Conservation (phyloP, 1,284 basidiomycete genomes). For the Microbotryum violaceum region DNA sequence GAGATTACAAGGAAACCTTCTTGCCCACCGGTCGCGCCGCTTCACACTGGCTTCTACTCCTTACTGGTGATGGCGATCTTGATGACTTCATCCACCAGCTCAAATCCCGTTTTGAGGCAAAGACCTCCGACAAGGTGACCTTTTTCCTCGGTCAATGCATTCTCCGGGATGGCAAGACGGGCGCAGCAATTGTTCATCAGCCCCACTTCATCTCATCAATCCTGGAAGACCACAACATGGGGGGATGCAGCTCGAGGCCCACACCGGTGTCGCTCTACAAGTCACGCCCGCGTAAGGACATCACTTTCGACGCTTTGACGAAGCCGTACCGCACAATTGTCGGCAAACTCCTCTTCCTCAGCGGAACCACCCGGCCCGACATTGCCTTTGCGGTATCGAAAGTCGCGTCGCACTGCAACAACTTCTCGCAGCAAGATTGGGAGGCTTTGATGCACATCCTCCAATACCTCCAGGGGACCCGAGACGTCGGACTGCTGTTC, state of each 20-base stretch:
- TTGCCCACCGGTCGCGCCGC: conserved; percentile 45
- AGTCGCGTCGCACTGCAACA: conserved; percentile 38
- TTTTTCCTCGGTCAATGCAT: not conserved
- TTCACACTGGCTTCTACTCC: conserved; percentile 38
- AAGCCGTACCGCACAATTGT: conserved; percentile 38
- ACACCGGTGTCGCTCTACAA: conserved; percentile 9
- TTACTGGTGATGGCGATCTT: not conserved
- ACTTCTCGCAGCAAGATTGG: conserved; percentile 42
- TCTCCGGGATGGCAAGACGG: not conserved
- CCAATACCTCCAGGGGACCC: conserved; percentile 50
- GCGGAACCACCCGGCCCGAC: conserved; percentile 44
- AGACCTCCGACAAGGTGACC: not conserved
- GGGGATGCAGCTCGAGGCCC: conserved; percentile 21
- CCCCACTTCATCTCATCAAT: conserved; percentile 43
- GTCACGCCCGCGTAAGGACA: conserved; percentile 5
- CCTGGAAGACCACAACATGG: conserved; percentile 40
- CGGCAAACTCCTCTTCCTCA: conserved; percentile 45
- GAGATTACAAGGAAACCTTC: conserved; percentile 46
- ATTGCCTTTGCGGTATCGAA: conserved; percentile 44
- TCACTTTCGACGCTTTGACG: not conserved
- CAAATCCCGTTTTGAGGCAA: not conserved
- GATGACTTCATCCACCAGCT: not conserved
- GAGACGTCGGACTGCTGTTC: conserved; percentile 35
- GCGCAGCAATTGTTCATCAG: conserved; percentile 34
- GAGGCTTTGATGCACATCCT: conserved; percentile 43